phyloP scores from a whole-genome alignment of 2,329 filamentous ascomycete genomes.

The Atkinsonella hypoxylon region DNA sequence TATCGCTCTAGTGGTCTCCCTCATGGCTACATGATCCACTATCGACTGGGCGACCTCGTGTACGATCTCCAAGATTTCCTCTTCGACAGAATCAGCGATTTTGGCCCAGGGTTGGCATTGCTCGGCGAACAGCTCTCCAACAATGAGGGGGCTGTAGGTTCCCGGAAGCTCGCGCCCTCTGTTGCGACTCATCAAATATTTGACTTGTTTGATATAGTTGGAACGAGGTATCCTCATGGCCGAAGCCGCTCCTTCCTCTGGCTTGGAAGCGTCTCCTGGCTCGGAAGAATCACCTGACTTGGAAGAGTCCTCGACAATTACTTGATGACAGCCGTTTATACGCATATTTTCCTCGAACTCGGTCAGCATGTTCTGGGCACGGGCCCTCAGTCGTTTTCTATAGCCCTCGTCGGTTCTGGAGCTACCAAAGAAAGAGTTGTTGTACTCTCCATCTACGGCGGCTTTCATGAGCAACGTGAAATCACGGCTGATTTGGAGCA shows the following conservation, averaged over 20 bases:
- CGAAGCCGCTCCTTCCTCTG: too few species aligned
- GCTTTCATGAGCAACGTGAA: slow-evolving; percentile 33
- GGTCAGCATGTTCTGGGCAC: slow-evolving; percentile 31
- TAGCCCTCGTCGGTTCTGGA: slow-evolving; percentile 19
- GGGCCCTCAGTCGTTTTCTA: slow-evolving; percentile 36
- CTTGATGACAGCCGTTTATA: slow-evolving; percentile 18
- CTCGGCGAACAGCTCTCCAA: slow-evolving; percentile 46
- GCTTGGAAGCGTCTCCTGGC: background rate
- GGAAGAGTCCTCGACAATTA: slow-evolving; percentile 15
- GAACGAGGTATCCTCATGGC: background rate
- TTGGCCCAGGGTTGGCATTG: slow-evolving; percentile 43
- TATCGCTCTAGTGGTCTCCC: slow-evolving; percentile 8
- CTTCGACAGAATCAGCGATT: slow-evolving; percentile 21
- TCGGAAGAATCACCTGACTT: too few species aligned
- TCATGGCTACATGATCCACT: slow-evolving; percentile 8
- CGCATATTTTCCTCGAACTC: slow-evolving; percentile 39
- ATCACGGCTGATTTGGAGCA: slow-evolving; percentile 31
- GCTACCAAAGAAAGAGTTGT: slow-evolving; percentile 35
- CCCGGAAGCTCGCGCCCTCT: slow-evolving; percentile 44
- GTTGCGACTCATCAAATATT: slow-evolving; percentile 11
- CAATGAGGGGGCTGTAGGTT: slow-evolving; percentile 46
- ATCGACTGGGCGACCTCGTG: slow-evolving; percentile 5
- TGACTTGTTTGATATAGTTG: slow-evolving; percentile 13
- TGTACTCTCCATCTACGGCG: slow-evolving; percentile 40
- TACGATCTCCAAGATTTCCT: slow-evolving; percentile 7